phyloP scores from a whole-genome alignment of 352 stramenopile species.

The Thraustochytrium sp. region DNA sequence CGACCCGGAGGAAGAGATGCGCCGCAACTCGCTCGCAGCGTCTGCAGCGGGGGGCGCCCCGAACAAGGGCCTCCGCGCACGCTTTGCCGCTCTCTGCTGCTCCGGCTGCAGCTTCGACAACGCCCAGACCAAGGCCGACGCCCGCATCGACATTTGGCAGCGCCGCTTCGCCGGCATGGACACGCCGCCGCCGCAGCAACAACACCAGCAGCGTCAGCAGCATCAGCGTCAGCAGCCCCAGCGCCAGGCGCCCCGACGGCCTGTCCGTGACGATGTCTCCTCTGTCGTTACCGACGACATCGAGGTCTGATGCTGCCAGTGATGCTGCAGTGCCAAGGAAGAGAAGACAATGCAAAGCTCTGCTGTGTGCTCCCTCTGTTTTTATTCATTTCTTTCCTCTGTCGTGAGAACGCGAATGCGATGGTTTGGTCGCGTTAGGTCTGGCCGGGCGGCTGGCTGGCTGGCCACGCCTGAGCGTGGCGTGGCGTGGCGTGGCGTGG shows the following conservation, averaged over 20 bases:
- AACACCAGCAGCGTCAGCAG: too few relatives aligned
- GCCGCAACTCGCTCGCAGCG: neutral
- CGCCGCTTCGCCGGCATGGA: neutral
- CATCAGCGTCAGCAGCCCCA: too few relatives aligned
- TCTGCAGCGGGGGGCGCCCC: neutral
- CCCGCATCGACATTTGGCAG: constrained; percentile 7
- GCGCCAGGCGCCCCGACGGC: too few relatives aligned
- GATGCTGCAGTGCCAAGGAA: too few relatives aligned
- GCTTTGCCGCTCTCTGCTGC: neutral
- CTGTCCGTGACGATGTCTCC: neutral
- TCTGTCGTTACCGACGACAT: neutral
- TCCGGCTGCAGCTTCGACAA: neutral
- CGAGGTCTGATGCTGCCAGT: neutral
- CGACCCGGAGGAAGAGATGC: neutral
- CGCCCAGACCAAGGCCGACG: neutral
- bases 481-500: too few relatives aligned
- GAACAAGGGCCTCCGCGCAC: neutral
- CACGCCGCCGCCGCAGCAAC: neutral
- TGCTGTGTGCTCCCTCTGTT: too few relatives aligned
- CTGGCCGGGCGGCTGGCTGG: too few relatives aligned
- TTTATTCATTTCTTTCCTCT: too few relatives aligned
- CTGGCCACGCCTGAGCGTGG: too few relatives aligned
- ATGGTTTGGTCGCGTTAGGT: too few relatives aligned
- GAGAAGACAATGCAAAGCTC: too few relatives aligned
- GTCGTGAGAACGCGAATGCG: too few relatives aligned